Conservation (phyloP, 768 basidiomycete species). For the Coprinopsis marcescibilis region DNA sequence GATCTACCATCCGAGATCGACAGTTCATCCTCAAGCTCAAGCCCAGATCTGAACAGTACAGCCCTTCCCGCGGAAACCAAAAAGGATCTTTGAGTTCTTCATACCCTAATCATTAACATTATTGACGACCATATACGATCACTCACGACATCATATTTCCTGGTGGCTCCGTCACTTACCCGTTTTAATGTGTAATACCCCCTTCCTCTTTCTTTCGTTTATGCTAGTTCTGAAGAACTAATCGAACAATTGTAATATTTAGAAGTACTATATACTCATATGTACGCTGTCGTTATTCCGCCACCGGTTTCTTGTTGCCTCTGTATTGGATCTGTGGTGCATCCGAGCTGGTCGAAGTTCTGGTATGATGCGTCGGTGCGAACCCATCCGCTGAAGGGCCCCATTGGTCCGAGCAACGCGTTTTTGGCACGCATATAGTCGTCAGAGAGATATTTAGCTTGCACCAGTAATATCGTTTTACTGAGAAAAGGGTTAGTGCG, state of each 20-base stretch:
- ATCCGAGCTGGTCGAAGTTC: constrained; percentile 28
- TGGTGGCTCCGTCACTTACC: neutral
- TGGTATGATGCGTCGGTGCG: constrained; percentile 49
- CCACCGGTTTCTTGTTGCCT: no score
- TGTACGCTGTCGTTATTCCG: neutral
- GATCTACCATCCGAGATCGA: constrained; percentile 5
- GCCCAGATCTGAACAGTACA: neutral
- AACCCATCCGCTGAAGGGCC: constrained; percentile 62
- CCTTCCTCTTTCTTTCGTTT: neutral
- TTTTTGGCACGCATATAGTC: constrained; percentile 45
- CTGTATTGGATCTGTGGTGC: neutral
- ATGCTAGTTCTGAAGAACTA: no score
- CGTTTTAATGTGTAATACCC: neutral
- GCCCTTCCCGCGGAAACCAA: constrained; percentile 14
- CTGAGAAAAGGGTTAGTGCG: neutral
- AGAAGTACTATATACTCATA: no score
- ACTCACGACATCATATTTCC: neutral
- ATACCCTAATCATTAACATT: constrained; percentile 1
- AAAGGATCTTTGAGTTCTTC: constrained; percentile 20
- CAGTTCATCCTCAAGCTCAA: constrained; percentile 8
- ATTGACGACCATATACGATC: constrained; percentile 11
- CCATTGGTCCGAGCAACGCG: constrained; percentile 34
- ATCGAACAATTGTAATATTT: no score
- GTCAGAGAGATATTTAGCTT: constrained; percentile 13
- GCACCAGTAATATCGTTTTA: neutral